phyloP scores from a whole-genome alignment of 192 early-diverging fungal genomes.

The Podochytrium sp. region DNA sequence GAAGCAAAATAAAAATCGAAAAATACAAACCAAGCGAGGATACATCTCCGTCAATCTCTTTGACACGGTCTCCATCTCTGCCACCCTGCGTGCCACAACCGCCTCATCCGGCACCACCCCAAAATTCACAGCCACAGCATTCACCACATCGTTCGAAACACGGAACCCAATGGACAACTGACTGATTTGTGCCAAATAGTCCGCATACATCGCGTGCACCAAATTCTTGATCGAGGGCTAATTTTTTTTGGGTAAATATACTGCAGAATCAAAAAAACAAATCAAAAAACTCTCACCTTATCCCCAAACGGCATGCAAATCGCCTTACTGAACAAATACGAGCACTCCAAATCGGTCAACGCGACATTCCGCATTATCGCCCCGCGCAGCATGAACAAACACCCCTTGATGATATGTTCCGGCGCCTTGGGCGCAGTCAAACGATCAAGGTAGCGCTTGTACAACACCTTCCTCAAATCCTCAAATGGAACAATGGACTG shows the following conservation, averaged over 20 bases:
- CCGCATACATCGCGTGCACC: conserved; percentile 64
- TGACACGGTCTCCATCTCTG: not conserved
- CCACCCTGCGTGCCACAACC: not conserved
- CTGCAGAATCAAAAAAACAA: not conserved
- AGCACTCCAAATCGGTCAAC: conserved; percentile 62
- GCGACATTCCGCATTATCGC: conserved; percentile 53
- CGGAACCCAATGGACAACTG: conserved; percentile 7
- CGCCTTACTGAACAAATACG: conserved; percentile 54
- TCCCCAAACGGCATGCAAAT: conserved; percentile 67
- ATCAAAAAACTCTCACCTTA: conserved; percentile 40
- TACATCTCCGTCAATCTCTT: not conserved
- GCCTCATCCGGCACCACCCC: not conserved
- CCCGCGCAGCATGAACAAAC: conserved; percentile 53
- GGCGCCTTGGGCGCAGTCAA: conserved; percentile 39
- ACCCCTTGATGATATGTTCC: conserved; percentile 70
- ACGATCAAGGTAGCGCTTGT: conserved; percentile 20
- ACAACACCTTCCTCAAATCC: conserved; percentile 41
- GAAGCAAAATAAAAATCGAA: no score
- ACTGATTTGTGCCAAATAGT: conserved; percentile 55
- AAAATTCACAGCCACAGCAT: no score
- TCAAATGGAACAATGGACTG: conserved; percentile 46
- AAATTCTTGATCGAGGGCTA: conserved; percentile 68
- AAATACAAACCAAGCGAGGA: not conserved
- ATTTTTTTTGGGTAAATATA: no score
- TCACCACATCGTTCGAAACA: not conserved